These are phyloP conservation scores for Euphorbia peplus DNA, from an alignment of 345 rosid genomes.

Conservation along the genomic window DNA sequence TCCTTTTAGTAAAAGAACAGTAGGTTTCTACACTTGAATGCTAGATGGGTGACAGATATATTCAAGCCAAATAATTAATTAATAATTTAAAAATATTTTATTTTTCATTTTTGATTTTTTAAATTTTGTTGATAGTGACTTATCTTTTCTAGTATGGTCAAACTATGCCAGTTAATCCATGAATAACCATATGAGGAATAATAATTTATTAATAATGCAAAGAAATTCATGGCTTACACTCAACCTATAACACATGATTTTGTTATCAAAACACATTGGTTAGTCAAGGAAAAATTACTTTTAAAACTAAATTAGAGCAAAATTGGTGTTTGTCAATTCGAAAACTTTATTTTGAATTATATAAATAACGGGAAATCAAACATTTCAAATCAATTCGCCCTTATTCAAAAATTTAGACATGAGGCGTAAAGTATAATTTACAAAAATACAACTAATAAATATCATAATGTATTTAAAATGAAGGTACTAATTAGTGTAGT, in stretches of 20 bases:
- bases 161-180: slow-evolving; percentile 4
- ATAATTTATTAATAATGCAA: not conserved
- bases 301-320: no score
- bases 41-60: slow-evolving; percentile 46
- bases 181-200: not conserved
- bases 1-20: slow-evolving; percentile 20
- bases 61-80: slow-evolving; percentile 14
- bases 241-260: not conserved
- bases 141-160: slow-evolving; percentile 14
- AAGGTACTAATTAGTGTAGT: no score
- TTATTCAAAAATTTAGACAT: no score
- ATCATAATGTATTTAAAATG: not conserved
- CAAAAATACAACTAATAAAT: no score
- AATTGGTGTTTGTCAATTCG: no score
- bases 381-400: no score
- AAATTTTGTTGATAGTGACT: slow-evolving; percentile 18
- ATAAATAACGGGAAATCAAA: no score
- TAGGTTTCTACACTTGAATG: slow-evolving; percentile 19
- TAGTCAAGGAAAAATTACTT: not conserved
- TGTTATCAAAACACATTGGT: not conserved
- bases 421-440: no score
- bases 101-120: not conserved
- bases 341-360: no score
- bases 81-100: not conserved
- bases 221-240: not conserved